Evolutionary conservation across 192 early-diverging fungal species (phyloP).

Genomic region (Coemansia sp.): DNA sequence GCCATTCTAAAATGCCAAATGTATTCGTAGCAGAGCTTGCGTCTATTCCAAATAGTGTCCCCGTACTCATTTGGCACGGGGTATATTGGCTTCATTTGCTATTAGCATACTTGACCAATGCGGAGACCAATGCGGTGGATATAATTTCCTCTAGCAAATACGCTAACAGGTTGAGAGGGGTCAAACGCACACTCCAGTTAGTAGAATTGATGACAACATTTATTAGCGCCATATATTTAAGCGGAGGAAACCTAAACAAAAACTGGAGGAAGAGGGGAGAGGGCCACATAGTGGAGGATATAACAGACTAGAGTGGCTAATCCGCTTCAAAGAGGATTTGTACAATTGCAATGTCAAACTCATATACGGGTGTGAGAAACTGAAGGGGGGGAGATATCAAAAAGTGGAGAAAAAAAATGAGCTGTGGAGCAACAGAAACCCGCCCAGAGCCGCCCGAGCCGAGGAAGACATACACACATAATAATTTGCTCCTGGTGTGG

Average conservation of each 20-base stretch:
- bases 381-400: not conserved
- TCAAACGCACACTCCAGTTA: not conserved
- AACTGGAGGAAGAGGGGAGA: not conserved
- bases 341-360: not conserved
- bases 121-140: not conserved
- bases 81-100: not conserved
- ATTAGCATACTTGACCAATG: not conserved
- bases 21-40: not conserved
- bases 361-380: not conserved
- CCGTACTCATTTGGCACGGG: not conserved
- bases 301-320: not conserved
- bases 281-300: not conserved
- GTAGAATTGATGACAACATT: not conserved
- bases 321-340: not conserved
- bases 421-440: not conserved
- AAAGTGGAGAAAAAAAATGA: not conserved
- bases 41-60: not conserved
- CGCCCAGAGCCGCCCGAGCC: not conserved
- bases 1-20: not conserved
- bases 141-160: not conserved
- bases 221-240: not conserved
- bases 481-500: not conserved
- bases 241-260: not conserved
- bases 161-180: not conserved
- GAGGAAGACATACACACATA: not conserved